Percentiles rank a stretch among this genome's conserved stretches.
These are phyloP conservation scores for Choricystis sp. DNA, from an alignment of 139 green algal genomes.

Conservation along the genomic window DNA sequence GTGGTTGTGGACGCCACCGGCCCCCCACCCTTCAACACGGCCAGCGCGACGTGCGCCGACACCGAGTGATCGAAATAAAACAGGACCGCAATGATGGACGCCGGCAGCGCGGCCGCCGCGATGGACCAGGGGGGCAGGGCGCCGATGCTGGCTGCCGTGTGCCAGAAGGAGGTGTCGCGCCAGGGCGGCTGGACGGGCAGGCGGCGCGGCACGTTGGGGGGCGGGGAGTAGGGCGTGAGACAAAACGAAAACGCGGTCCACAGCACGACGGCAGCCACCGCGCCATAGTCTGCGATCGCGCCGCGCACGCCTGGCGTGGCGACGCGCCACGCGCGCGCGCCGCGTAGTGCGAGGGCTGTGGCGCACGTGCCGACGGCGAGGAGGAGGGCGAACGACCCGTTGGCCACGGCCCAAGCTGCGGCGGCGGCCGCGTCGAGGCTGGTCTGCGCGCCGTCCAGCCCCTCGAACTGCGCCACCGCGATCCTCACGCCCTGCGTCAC, in stretches of 20 bases:
- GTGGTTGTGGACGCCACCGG: not conserved
- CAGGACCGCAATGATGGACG: constrained; percentile 58
- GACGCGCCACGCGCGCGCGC: constrained; percentile 50
- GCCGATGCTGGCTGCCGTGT: constrained; percentile 20
- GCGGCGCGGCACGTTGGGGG: constrained; percentile 20
- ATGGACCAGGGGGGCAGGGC: constrained; percentile 39
- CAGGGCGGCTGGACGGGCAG: not conserved
- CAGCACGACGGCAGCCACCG: constrained; percentile 42
- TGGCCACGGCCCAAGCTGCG: constrained; percentile 27
- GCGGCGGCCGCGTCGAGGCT: no score
- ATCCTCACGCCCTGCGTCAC: constrained; percentile 65
- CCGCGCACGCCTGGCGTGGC: constrained; percentile 14
- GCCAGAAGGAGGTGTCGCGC: not conserved
- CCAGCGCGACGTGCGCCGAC: constrained; percentile 1
- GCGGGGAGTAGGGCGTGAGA: constrained; percentile 21
- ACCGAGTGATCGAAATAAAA: constrained; percentile 89
- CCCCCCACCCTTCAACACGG: not conserved
- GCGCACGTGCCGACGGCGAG: constrained; percentile 37
- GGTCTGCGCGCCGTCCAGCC: not conserved
- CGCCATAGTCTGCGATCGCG: constrained; percentile 72
- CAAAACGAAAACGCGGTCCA: constrained; percentile 46
- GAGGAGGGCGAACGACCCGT: constrained; percentile 62
- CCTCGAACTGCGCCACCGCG: constrained; percentile 18
- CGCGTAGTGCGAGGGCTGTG: constrained; percentile 18
- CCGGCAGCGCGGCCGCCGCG: constrained; percentile 55